Base-by-base conservation (phyloP, 2,329 filamentous ascomycete species). In the Emericellopsis atlantica region DNA sequence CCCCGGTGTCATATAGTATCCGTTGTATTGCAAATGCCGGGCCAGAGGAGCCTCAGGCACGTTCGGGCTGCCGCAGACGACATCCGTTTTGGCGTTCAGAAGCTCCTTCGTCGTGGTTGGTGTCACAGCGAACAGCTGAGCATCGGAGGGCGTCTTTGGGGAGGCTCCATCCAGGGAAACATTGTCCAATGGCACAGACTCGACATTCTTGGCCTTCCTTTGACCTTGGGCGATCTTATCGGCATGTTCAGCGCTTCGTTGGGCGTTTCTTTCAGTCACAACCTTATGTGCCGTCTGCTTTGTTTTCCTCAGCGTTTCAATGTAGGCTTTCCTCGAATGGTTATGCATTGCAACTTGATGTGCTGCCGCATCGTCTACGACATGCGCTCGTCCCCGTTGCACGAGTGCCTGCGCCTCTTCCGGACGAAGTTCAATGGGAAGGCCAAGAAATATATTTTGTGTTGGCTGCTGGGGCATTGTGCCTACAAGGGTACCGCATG, bases 401-500 rank as follows among this genome's bases (percentile, higher is more conserved):
- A 94, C 79, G 23, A 98, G 72, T 41, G 92, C 64, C 47, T 79
- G 74, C 4, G 82, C 89, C 66, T 98, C 92, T 63, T 96, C 92
- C 2, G 86, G 81, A 67, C 92, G 85, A 36, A 98, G 70, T 66
- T 95, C 84, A 22, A 96, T 65, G 3, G 92, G 92, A 39, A 96
- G 65, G 36, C 89, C 86, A 44, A 90, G 74, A 57, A 96, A 96
- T 43, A 95, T 75, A 63, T 95, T 96, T 62, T 98, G 92, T 51
- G 93, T 90, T 6, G 89, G 88, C 43, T 87, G 81, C 61, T 96
- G 89, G 2, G 92, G 90, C 24, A 95, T 78, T 7, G 85, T 89
- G 43, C 92, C 92, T 44, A 85, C 80, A 42, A 95, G 71, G 26
- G 92, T 82, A 47, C 88, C 88, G 54, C 84, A 89, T 52, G 95